phyloP scores from a whole-genome alignment of 2,329 filamentous ascomycete genomes.

The Colletotrichum tanaceti region DNA sequence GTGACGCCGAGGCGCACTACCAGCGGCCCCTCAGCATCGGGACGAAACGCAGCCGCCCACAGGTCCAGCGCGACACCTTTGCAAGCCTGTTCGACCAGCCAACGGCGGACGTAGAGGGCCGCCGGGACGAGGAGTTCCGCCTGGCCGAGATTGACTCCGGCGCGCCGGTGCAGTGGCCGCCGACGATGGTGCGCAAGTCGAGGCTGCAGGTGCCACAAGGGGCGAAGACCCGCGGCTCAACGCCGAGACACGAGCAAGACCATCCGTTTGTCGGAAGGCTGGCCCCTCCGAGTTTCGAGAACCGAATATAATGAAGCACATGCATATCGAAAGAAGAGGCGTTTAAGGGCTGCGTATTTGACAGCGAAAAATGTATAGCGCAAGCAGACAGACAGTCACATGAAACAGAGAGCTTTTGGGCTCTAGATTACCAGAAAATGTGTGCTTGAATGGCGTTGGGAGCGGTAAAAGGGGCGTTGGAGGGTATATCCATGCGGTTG shows the following conservation, averaged over 20 bases:
- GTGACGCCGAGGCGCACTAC: conserved; percentile 18
- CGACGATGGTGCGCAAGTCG: conserved; percentile 22
- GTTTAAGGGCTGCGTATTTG: neutral
- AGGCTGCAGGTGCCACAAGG: conserved; percentile 24
- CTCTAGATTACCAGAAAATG: neutral
- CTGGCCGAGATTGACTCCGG: conserved; percentile 26
- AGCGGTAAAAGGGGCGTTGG: conserved; percentile 1
- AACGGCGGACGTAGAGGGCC: neutral
- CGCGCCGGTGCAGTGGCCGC: conserved; percentile 23
- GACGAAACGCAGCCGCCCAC: conserved; percentile 33
- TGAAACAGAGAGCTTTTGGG: neutral
- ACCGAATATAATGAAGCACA: conserved; percentile 14
- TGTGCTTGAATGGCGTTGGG: conserved; percentile 11
- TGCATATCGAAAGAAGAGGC: neutral
- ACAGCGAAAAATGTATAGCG: neutral
- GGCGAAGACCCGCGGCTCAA: conserved; percentile 1
- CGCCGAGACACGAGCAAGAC: conserved; percentile 4
- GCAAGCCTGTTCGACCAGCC: conserved; percentile 12
- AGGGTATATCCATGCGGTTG: conserved; percentile 25
- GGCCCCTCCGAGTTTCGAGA: neutral
- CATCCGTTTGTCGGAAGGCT: conserved; percentile 8
- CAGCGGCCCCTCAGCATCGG: conserved; percentile 42
- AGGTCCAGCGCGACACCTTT: conserved; percentile 21
- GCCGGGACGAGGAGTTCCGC: conserved; percentile 18
- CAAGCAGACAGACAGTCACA: neutral